Percentiles rank a stretch among this genome's conserved stretches.
Evolutionary conservation across 2,329 filamentous ascomycete species (phyloP).

Genomic region (Cercospora sp.): DNA sequence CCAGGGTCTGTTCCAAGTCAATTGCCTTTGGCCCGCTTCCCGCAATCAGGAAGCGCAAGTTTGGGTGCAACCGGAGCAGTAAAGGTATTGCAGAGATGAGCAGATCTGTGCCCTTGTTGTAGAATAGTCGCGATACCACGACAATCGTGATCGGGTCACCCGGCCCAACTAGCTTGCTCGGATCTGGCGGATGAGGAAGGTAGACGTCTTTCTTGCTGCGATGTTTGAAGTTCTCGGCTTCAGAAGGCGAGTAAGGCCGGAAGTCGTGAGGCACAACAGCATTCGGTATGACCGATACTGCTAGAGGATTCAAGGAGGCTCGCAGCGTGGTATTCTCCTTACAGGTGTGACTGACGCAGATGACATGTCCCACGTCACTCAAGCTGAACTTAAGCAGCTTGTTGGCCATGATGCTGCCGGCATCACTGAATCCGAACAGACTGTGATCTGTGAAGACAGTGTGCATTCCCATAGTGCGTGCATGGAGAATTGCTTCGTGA

Average conservation of each 20-base stretch:
- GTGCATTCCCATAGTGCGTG: constrained; percentile 89
- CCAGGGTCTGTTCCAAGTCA: constrained; percentile 96
- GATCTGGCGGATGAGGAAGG: constrained; percentile 51
- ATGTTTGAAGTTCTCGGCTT: constrained; percentile 27
- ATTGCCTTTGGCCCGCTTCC: constrained; percentile 96
- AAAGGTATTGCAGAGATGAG: constrained; percentile 94
- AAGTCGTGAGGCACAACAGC: constrained; percentile 97
- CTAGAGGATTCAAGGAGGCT: constrained; percentile 89
- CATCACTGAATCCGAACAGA: constrained; percentile 94
- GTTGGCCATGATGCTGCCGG: constrained; percentile 92
- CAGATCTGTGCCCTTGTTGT: constrained; percentile 97
- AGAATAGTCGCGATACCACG: constrained; percentile 94
- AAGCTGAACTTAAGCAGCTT: constrained; percentile 94
- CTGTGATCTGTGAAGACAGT: constrained; percentile 98
- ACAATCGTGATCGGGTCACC: constrained; percentile 92
- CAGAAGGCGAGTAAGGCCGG: constrained; percentile 61
- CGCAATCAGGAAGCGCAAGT: constrained; percentile 95
- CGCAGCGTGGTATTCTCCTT: constrained; percentile 97
- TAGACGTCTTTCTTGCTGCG: constrained; percentile 34
- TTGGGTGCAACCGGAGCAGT: constrained; percentile 83
- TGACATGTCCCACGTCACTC: constrained; percentile 96
- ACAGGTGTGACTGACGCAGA: constrained; percentile 97
- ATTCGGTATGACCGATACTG: constrained; percentile 98
- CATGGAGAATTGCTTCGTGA: constrained; percentile 92
- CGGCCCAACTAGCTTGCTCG: constrained; percentile 70